Evolutionary conservation across 371 early-diverging fungal genomes (phyloP), one percentile per base, ranked within the genome.

Genomic region (Fennellomyces sp.): DNA sequence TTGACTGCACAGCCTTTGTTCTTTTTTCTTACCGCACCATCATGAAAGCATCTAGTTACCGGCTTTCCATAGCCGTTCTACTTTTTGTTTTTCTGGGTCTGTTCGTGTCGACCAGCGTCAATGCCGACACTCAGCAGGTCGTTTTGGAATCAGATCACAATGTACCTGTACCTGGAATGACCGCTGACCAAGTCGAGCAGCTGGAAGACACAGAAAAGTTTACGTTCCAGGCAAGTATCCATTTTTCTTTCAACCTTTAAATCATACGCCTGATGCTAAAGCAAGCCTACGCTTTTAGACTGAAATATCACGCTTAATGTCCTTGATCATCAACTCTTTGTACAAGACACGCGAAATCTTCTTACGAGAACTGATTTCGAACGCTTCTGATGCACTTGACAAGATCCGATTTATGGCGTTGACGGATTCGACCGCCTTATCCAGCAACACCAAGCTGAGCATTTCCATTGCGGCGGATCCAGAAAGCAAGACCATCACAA

Each of bases 291-390:
- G n/a, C n/a, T n/a, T 2, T 35, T 60, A 89, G 86, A 85, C 92
- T 28, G 92, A 92, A 61, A 90, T 92, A 12, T 86, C 89, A 31
- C 87, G 88, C 31, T 54, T 99, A 52, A 94, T 99, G 94, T 87
- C 87, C 60, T 81, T 96, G 62, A 94, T 99, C 58, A 95, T 94
- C 84, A 90, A 94, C 73, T 88, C 89, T 5, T 72, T 94, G 5
- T 94, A 95, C 84, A 93, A 93, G 69, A 82, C 81, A 26, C 84
- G 84, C 42, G 97, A 97, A 62, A 92, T 95, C 64, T 97, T 97
- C 66, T 77, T 99, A 60, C 88, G 99, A 50, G 99, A 99, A 74
- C 76, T 97, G n/a, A 92, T 98, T 48, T 95, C 96, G 15, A 99
- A 99, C 75, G 94, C 93, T 6, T 91, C 94, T 3, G 99, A 99